Evolutionary conservation across 2,329 filamentous ascomycete species (phyloP), one percentile per base, ranked within the genome.

Genomic region (Leptographium radiaticola): DNA sequence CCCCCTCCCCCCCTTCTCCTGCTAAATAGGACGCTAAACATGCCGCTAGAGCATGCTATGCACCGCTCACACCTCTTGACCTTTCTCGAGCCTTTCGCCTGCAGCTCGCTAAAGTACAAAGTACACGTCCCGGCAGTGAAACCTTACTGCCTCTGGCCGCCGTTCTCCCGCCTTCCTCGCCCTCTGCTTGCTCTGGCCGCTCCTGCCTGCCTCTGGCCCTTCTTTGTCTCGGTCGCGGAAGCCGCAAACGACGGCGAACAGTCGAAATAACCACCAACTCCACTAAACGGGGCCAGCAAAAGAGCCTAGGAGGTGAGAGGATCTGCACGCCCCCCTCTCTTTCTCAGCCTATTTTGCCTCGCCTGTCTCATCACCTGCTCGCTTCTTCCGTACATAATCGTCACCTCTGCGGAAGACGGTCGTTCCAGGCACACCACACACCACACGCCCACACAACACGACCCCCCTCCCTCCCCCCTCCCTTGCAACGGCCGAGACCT

Each of bases 11-110:
- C 15, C 39, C 25, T 13, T 40, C 7, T 52, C 49, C 55, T 53
- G 51, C 49, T 50, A 51, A 42, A 48, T 25, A 20, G 3, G 38
- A 18, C 49, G 49, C 49, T 50, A 50, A n/a, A 20, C 50, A 50
- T 44, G 47, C 53, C 54, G 51, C 54, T 55, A 55, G 50, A 54
- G 33, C 45, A 55, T 42, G 45, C 47, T 40, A 15, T 47, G 40
- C 49, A 43, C 49, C 20, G 36, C 49, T 50, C n/a, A 30, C 39
- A 31, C 25, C 46, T 46, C 38, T 44, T 31, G 34, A 25, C 49
- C 36, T 51, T 54, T 8, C 13, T 49, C 6, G 42, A 38, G 43
- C 38, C 44, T 33, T 43, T 16, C 48, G 45, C 51, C 40, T 47
- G 38, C 38, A 49, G 43, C 48, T 31, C 20, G 34, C 18, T 31